Percentiles rank a stretch among this genome's conserved stretches.
Evolutionary conservation across 805 yeast genomes (phyloP).

Genomic region (Saccharomycopsis malanga): DNA sequence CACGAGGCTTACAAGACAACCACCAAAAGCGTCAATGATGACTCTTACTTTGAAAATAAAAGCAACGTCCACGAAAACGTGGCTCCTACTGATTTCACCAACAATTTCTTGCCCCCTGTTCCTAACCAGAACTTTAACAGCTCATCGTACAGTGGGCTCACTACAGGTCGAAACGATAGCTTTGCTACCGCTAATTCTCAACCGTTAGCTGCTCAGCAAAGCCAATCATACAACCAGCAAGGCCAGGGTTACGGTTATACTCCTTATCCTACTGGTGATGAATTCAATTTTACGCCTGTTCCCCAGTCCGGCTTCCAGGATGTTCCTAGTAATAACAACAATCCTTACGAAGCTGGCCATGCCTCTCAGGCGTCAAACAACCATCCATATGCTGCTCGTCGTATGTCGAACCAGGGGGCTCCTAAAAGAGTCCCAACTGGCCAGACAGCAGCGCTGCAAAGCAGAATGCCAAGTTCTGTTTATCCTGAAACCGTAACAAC

Average conservation of each 20-base stretch:
- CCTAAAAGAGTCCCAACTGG: background rate
- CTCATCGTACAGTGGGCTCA: background rate
- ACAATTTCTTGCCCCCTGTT: constrained; percentile 18
- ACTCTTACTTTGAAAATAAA: constrained; percentile 9
- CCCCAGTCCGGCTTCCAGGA: constrained; percentile 6
- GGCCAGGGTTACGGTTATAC: background rate
- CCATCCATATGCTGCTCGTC: background rate
- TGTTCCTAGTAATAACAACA: background rate
- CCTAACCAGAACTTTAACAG: constrained; percentile 5
- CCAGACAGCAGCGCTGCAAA: background rate
- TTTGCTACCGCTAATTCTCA: constrained; percentile 6
- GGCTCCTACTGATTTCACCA: constrained; percentile 13
- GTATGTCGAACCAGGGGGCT: background rate
- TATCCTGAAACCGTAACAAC: constrained; percentile 8
- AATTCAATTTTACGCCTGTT: constrained; percentile 20
- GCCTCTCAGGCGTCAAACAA: background rate
- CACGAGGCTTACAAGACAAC: constrained; percentile 3
- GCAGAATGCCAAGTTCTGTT: constrained; percentile 15
- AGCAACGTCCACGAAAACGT: constrained; percentile 18
- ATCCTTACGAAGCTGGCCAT: background rate
- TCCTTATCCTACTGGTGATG: constrained; percentile 17
- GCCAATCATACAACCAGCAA: background rate
- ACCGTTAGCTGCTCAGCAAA: background rate
- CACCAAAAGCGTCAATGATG: constrained; percentile 7
- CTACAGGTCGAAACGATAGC: constrained; percentile 5